Evolutionary conservation across 306 rosid species (phyloP).

Genomic region (Ormosia semicastrata): DNA sequence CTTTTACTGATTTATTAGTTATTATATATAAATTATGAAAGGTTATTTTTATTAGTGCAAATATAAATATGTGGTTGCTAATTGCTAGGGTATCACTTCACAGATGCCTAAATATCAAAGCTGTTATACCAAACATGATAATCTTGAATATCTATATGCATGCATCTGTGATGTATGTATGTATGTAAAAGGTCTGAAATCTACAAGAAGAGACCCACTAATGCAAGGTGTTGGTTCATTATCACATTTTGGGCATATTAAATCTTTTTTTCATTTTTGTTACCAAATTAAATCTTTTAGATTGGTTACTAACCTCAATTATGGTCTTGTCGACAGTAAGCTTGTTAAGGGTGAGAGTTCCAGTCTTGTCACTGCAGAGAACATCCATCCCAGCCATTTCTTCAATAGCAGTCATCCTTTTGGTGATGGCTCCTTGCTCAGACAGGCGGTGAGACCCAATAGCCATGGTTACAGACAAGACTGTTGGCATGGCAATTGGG

Average conservation of each 20-base stretch:
- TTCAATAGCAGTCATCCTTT: conserved; percentile 97
- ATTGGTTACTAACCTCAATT: conserved; percentile 61
- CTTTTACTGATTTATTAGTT: too few relatives aligned
- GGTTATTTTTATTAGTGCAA: background rate
- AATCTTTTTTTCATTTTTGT: background rate
- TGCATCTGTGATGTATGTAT: background rate
- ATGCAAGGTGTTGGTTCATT: background rate
- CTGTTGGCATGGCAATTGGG: conserved; percentile 98
- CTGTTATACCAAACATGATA: background rate
- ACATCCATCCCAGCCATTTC: conserved; percentile 99
- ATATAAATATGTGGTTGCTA: background rate
- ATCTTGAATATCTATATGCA: background rate
- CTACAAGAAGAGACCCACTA: background rate
- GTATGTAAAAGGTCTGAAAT: background rate
- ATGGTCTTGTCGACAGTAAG: conserved; percentile 75
- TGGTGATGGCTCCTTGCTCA: conserved; percentile 91
- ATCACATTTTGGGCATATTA: background rate
- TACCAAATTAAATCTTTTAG: background rate
- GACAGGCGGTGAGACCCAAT: conserved; percentile 89
- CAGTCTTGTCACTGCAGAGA: conserved; percentile 94
- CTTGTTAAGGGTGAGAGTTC: conserved; percentile 95
- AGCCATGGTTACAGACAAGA: conserved; percentile 94
- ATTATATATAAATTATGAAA: too few relatives aligned
- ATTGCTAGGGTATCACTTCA: background rate
- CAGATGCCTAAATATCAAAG: background rate